phyloP scores from a whole-genome alignment of 192 early-diverging fungal genomes.

The Coemansia sp. region DNA sequence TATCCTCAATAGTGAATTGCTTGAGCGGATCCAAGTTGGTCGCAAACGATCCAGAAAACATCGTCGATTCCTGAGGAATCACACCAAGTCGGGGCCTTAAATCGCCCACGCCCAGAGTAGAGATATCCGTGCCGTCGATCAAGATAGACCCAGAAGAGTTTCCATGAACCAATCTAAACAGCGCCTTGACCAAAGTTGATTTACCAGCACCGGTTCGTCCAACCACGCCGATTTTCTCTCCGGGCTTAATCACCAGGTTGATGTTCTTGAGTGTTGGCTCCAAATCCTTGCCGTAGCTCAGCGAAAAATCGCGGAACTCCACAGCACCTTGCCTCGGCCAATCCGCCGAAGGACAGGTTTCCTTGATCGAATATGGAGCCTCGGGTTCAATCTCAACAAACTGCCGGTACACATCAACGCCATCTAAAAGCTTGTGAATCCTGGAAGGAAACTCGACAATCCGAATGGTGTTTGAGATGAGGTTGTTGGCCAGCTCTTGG shows the following conservation, averaged over 20 bases:
- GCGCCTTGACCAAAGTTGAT: slow-evolving; percentile 53
- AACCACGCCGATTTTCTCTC: slow-evolving; percentile 61
- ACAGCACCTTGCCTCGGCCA: slow-evolving; percentile 26
- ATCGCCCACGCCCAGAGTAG: slow-evolving; percentile 61
- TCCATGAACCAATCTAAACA: slow-evolving; percentile 62
- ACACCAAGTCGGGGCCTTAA: slow-evolving; percentile 55
- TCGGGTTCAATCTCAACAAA: slow-evolving; percentile 5
- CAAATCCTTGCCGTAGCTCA: slow-evolving; percentile 16
- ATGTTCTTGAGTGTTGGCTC: slow-evolving; percentile 34
- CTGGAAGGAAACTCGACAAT: not conserved
- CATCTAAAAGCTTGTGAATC: not conserved
- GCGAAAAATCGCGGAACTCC: slow-evolving; percentile 28
- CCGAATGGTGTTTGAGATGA: not conserved
- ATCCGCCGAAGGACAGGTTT: not conserved
- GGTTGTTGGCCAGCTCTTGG: not conserved
- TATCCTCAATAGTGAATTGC: slow-evolving; percentile 13
- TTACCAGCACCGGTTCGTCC: slow-evolving; percentile 62
- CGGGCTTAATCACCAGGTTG: slow-evolving; percentile 45
- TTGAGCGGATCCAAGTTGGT: slow-evolving; percentile 65
- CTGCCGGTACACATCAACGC: not conserved
- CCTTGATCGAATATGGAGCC: slow-evolving; percentile 9
- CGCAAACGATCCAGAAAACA: slow-evolving; percentile 61
- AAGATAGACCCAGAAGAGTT: slow-evolving; percentile 53
- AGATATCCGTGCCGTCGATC: slow-evolving; percentile 78
- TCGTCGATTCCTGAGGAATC: slow-evolving; percentile 61